phyloP scores from a whole-genome alignment of 2,329 filamentous ascomycete species.

The Plenodomus biglobosus region DNA sequence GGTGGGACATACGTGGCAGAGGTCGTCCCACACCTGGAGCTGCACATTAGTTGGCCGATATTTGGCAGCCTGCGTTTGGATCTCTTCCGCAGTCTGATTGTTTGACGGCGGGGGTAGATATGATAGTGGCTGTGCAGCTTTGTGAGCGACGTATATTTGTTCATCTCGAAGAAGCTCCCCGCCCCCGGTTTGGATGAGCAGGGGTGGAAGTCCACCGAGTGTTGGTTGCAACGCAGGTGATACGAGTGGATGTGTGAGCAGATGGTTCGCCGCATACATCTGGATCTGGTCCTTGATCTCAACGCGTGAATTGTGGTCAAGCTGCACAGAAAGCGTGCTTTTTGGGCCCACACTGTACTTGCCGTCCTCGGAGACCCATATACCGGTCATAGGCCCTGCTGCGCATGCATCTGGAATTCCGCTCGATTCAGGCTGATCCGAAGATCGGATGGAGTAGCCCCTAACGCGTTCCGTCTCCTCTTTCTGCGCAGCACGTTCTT shows the following conservation, averaged over 20 bases:
- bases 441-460: constrained; percentile 36
- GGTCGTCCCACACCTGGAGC: constrained; percentile 91
- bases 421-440: constrained; percentile 20
- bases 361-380: constrained; percentile 34
- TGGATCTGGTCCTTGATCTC: constrained; percentile 91
- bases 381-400: constrained; percentile 7
- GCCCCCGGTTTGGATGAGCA: constrained; percentile 83
- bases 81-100: constrained; percentile 54
- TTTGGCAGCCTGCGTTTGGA: constrained; percentile 65
- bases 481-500: constrained; percentile 38
- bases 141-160: constrained; percentile 93
- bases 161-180: constrained; percentile 90
- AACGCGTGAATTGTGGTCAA: constrained; percentile 63
- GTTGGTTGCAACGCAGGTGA: constrained; percentile 87
- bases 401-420: constrained; percentile 9
- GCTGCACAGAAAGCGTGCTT: constrained; percentile 60
- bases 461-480: constrained; percentile 39
- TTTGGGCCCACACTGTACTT: constrained; percentile 43
- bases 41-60: constrained; percentile 89
- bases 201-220: constrained; percentile 82
- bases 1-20: constrained; percentile 90
- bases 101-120: constrained; percentile 63
- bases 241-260: constrained; percentile 83
- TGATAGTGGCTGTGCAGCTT: constrained; percentile 78
- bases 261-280: constrained; percentile 79